Conservation (phyloP, 164 flowering plant genomes). For the Tetrastigma voinierianum region DNA sequence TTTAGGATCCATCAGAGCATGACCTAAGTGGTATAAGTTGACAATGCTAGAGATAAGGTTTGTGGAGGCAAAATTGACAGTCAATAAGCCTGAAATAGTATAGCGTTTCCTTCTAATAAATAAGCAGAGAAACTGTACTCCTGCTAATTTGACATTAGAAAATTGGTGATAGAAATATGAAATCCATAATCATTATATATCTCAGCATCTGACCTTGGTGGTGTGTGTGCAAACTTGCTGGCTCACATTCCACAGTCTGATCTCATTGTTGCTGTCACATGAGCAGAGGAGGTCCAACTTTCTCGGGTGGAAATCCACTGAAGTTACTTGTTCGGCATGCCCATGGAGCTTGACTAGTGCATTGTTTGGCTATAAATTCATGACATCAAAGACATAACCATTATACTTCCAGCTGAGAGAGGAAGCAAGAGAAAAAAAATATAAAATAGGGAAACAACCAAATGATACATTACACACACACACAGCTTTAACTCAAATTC, state of each 20-base stretch:
- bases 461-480: too few relatives aligned
- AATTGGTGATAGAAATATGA: not conserved
- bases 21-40: too few relatives aligned
- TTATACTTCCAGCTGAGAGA: not conserved
- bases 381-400: not conserved
- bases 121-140: not conserved
- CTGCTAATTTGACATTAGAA: too few relatives aligned
- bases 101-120: not conserved
- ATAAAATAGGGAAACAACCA: not conserved
- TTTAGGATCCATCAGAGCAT: not conserved
- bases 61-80: too few relatives aligned
- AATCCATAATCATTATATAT: not conserved
- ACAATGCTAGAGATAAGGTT: too few relatives aligned
- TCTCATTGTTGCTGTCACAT: constrained; percentile 21
- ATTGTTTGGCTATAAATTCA: constrained; percentile 10
- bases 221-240: constrained; percentile 10
- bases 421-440: not conserved
- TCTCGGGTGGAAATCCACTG: constrained; percentile 28
- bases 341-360: constrained; percentile 19
- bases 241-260: constrained; percentile 25
- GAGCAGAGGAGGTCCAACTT: constrained; percentile 23
- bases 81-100: too few relatives aligned
- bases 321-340: constrained; percentile 22
- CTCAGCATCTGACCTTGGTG: constrained; percentile 15
- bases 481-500: too few relatives aligned